Evolutionary conservation across 1,139 yeast genomes (phyloP), one percentile per base, ranked within the genome.

Genomic region (Fermentozyma sake): DNA sequence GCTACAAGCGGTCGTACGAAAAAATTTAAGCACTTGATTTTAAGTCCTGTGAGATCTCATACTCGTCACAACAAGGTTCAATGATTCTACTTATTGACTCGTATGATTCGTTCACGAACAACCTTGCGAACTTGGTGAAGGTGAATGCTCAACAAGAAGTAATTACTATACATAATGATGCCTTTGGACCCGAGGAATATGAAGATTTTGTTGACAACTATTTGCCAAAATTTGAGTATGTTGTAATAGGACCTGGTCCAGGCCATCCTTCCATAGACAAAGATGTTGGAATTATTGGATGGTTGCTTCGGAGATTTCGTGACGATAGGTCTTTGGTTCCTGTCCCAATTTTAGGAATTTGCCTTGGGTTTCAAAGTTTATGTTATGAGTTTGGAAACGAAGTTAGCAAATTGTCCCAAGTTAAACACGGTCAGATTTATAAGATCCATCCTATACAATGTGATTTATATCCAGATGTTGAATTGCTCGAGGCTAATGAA

Each of bases 191-290:
- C 6, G 38, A 40, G 3, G 57, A 58, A 22, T 65, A 65, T 37
- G 51, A 52, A 8, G 26, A 53, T 2, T 57, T 69, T 8, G 61
- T 66, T 7, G 44, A 67, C 6, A 50, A 60, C 1, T 51, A 67
- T 32, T 39, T 71, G 11, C 51, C 56, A 3, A 49, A 61, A n/a
- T 80, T 86, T 42, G 85, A 82, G 33, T 87, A 86, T 26, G 68
- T 93, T 4, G 78, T 91, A 0, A 69, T 91, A 9, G 98, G 98
- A 0, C 99, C 99, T 0, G 99, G 99, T 0, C 99, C 99, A 0
- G 99, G 99, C 0, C 77, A 83, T 42, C 98, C 98, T 0, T 58
- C 60, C 3, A 68, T 61, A 22, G 50, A 66, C 0, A 38, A 50
- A 1, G 97, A 89, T 48, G 76, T 83, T 14, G 97, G 96, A 1